phyloP scores from a whole-genome alignment of 2,329 filamentous ascomycete species.

The Thermomyces lanuginosus region DNA sequence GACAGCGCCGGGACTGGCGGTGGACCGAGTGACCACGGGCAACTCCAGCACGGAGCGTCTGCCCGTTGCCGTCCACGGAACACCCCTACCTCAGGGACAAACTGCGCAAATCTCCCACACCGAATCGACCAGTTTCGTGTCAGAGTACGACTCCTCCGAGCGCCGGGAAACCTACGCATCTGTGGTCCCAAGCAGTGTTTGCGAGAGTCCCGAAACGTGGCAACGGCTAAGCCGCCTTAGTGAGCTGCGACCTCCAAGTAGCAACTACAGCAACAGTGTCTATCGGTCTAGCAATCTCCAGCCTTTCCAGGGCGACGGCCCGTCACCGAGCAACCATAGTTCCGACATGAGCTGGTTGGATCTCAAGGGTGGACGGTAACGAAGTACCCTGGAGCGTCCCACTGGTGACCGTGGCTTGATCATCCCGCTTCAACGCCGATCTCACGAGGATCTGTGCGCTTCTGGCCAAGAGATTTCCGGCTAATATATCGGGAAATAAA shows the following conservation, averaged over 20 bases:
- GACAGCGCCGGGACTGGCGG: conserved; percentile 23
- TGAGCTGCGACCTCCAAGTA: conserved; percentile 14
- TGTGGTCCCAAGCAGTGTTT: conserved; percentile 13
- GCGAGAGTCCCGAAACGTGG: conserved; percentile 13
- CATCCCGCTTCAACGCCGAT: too few relatives aligned
- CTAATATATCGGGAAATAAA: too few relatives aligned
- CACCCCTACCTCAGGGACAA: conserved; percentile 24
- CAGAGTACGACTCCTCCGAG: conserved; percentile 19
- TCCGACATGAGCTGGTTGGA: conserved; percentile 31
- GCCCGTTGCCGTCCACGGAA: conserved; percentile 13
- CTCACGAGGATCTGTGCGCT: too few relatives aligned
- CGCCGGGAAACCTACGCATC: conserved; percentile 13
- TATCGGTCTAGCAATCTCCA: conserved; percentile 15
- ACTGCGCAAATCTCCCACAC: conserved; percentile 29
- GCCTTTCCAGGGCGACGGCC: conserved; percentile 8
- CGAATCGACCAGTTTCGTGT: conserved; percentile 23
- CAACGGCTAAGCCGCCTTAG: conserved; percentile 9
- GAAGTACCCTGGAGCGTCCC: background rate
- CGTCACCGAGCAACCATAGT: conserved; percentile 14
- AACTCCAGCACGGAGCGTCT: conserved; percentile 28
- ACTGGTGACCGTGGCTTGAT: too few relatives aligned
- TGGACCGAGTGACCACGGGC: conserved; percentile 24
- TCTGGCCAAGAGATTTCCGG: too few relatives aligned
- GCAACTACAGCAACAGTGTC: conserved; percentile 25
- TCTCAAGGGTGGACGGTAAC: conserved; percentile 10